These are phyloP conservation scores for Moniliophthora roreri DNA, from an alignment of 1,284 basidiomycete species.

Conservation along the genomic window DNA sequence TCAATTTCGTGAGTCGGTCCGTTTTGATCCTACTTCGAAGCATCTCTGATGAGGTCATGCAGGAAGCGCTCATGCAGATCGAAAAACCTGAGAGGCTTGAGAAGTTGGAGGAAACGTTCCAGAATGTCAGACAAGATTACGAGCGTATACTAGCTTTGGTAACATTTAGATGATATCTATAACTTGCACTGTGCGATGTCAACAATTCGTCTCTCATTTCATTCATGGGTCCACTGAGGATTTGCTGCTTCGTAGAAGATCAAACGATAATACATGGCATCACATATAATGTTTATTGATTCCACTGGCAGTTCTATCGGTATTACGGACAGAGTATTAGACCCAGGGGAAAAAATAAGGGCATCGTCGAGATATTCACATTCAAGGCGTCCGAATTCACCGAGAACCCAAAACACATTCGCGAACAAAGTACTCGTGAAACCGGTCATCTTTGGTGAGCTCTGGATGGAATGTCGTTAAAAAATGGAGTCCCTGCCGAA, in stretches of 20 bases:
- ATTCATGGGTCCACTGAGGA: not conserved
- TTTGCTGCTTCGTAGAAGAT: too few relatives aligned
- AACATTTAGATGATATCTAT: not conserved
- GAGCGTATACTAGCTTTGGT: slow-evolving; percentile 72
- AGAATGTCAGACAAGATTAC: slow-evolving; percentile 86
- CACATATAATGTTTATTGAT: too few relatives aligned
- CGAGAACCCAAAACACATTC: slow-evolving; percentile 49
- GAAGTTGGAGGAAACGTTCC: slow-evolving; percentile 93
- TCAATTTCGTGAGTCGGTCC: slow-evolving; percentile 79
- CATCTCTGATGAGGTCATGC: slow-evolving; percentile 16
- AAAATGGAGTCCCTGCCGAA: slow-evolving; percentile 83
- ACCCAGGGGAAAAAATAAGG: too few relatives aligned
- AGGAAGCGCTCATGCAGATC: slow-evolving; percentile 87
- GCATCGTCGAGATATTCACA: too few relatives aligned
- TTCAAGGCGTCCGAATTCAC: too few relatives aligned
- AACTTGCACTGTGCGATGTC: not conserved
- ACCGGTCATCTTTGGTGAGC: slow-evolving; percentile 82
- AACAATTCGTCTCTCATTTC: not conserved
- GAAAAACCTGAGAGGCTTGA: slow-evolving; percentile 84
- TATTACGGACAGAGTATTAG: too few relatives aligned
- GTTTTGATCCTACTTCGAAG: not conserved
- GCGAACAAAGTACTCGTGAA: slow-evolving; percentile 86
- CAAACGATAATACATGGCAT: too few relatives aligned
- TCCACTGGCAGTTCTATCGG: too few relatives aligned
- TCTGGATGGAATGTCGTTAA: slow-evolving; percentile 96